phyloP scores from a whole-genome alignment of 768 basidiomycete genomes.

The Calocera viscosa region DNA sequence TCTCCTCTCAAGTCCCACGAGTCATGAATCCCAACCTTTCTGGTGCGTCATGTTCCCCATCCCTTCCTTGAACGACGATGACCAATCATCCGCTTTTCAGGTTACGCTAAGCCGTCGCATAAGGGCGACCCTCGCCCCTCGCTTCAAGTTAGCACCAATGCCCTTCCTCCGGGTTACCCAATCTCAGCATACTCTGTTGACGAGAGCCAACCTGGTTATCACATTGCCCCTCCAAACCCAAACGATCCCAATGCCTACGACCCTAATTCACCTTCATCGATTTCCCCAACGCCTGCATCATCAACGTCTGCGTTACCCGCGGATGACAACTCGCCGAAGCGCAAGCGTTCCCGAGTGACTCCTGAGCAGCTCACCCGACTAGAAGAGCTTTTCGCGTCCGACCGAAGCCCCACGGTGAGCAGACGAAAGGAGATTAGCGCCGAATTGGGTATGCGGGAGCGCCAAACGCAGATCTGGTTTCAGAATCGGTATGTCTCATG shows the following conservation, averaged over 20 bases:
- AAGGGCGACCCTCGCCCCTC: background rate
- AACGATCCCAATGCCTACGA: background rate
- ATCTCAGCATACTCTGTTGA: background rate
- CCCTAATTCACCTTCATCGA: background rate
- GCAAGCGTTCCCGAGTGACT: slow-evolving; percentile 66
- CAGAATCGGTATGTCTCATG: slow-evolving; percentile 52
- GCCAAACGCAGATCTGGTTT: slow-evolving; percentile 84
- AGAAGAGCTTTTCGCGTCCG: slow-evolving; percentile 53
- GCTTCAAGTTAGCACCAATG: background rate
- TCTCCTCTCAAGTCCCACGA: background rate
- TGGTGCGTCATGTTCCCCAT: background rate
- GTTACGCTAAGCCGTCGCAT: background rate
- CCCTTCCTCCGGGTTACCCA: background rate
- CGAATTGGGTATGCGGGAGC: slow-evolving; percentile 66
- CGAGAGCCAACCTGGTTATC: background rate
- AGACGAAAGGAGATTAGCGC: slow-evolving; percentile 62
- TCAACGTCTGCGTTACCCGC: background rate
- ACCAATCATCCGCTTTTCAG: background rate
- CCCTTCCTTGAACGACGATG: background rate
- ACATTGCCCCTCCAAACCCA: background rate
- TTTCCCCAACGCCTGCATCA: background rate
- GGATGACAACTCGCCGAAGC: slow-evolving; percentile 24
- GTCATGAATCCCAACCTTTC: background rate
- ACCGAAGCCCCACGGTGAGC: slow-evolving; percentile 59
- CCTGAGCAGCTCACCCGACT: slow-evolving; percentile 67